A percentile compares a stretch with the other conserved stretches of the same genome.
Evolutionary conservation across 1,284 basidiomycete species (phyloP).

Genomic region (Heterobasidion irregulare): DNA sequence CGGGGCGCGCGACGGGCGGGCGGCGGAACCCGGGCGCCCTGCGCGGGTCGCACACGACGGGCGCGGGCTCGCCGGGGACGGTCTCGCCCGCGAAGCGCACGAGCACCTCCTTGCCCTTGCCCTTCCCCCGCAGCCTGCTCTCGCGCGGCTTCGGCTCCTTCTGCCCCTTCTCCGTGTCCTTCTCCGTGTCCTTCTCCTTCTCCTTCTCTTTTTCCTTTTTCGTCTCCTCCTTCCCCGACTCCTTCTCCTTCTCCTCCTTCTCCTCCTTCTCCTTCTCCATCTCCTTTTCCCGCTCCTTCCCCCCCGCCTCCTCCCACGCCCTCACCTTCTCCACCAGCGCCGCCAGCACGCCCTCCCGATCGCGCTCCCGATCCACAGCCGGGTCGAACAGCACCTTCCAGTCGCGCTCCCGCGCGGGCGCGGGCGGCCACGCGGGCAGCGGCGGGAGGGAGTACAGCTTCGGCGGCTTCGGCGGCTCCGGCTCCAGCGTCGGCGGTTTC

Average conservation of each 20-base stretch:
- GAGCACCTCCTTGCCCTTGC: slow-evolving; percentile 52
- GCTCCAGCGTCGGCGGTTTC: slow-evolving; percentile 18
- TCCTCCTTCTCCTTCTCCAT: slow-evolving; percentile 14
- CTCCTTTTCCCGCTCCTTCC: slow-evolving; percentile 20
- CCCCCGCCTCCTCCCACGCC: too few species aligned
- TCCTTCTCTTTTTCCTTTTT: too few species aligned
- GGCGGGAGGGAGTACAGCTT: slow-evolving; percentile 30
- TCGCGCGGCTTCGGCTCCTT: neutral
- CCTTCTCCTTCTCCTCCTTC: slow-evolving; percentile 2
- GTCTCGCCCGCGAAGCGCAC: slow-evolving; percentile 50
- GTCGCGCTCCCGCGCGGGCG: slow-evolving; percentile 35
- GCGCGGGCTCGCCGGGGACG: slow-evolving; percentile 35
- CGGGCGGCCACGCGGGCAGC: slow-evolving; percentile 37
- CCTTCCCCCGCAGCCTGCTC: slow-evolving; percentile 50
- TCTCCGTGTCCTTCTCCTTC: too few species aligned
- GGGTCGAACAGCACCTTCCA: slow-evolving; percentile 63
- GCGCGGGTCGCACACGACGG: slow-evolving; percentile 49
- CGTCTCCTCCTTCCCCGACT: too few species aligned
- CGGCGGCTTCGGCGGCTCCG: slow-evolving; percentile 11
- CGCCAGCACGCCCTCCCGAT: slow-evolving; percentile 29
- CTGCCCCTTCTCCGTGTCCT: slow-evolving; percentile 13
- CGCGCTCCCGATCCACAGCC: slow-evolving; percentile 35
- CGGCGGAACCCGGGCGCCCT: slow-evolving; percentile 32
- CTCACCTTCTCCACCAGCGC: slow-evolving; percentile 46
- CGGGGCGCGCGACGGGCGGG: slow-evolving; percentile 23